Percentiles rank a stretch among this genome's conserved stretches.
Conservation (phyloP, 2,329 filamentous ascomycete genomes). For the Exophiala sp. region DNA sequence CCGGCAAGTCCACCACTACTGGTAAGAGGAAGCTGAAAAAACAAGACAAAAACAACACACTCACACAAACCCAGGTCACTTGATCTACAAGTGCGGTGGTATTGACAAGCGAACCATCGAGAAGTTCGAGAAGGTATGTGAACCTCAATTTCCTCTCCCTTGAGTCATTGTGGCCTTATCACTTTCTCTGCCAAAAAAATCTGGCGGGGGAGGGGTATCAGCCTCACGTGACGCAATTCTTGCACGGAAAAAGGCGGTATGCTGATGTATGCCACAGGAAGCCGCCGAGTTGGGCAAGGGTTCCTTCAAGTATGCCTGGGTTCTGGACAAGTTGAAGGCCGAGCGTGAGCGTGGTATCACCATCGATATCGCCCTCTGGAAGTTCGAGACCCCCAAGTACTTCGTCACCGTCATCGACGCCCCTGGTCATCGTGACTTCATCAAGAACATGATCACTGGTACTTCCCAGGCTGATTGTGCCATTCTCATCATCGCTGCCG, state of each 20-base stretch:
- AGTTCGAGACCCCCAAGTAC: slow-evolving; percentile 99
- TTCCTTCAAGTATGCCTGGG: slow-evolving; percentile 99
- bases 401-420: slow-evolving; percentile 98
- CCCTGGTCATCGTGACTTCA: slow-evolving; percentile 99
- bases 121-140: slow-evolving; percentile 99
- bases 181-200: slow-evolving; percentile 23
- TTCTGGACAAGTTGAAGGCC: slow-evolving; percentile 99
- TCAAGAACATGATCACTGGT: slow-evolving; percentile 99
- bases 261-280: slow-evolving; percentile 57
- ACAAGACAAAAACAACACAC: slow-evolving; percentile 27
- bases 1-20: slow-evolving; percentile 96
- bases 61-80: slow-evolving; percentile 58
- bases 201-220: slow-evolving; percentile 33
- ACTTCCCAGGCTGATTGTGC: slow-evolving; percentile 99
- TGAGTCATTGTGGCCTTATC: slow-evolving; percentile 24
- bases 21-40: slow-evolving; percentile 53
- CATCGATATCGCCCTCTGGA: slow-evolving; percentile 99
- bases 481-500: slow-evolving; percentile 99
- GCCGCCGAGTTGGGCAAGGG: slow-evolving; percentile 98
- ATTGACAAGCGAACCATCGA: slow-evolving; percentile 99
- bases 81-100: slow-evolving; percentile 99
- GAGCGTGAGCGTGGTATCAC: slow-evolving; percentile 99
- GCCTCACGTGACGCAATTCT: slow-evolving; percentile 27
- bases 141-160: slow-evolving; percentile 6
- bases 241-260: not conserved